phyloP scores from a whole-genome alignment of 768 basidiomycete genomes.

The Auricularia sp. region DNA sequence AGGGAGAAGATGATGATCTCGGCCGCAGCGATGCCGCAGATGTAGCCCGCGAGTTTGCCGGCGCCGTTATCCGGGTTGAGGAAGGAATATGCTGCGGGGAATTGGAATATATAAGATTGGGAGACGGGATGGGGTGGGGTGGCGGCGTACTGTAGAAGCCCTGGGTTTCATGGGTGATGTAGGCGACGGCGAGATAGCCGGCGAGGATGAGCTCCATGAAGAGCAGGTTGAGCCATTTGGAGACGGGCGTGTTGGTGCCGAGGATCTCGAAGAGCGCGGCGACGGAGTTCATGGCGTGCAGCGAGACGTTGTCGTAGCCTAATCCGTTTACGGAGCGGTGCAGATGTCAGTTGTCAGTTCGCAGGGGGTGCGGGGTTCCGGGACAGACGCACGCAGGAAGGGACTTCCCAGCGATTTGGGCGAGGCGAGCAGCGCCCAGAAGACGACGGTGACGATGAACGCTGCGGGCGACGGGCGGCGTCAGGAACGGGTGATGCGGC shows the following conservation, averaged over 20 bases:
- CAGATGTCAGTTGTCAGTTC: background rate
- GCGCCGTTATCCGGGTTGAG: conserved; percentile 41
- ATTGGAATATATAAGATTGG: background rate
- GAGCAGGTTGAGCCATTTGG: conserved; percentile 42
- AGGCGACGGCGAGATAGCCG: conserved; percentile 55
- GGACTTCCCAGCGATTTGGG: conserved; percentile 29
- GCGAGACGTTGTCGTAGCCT: conserved; percentile 52
- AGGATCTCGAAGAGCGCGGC: conserved; percentile 51
- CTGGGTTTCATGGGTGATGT: conserved; percentile 50
- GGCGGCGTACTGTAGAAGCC: conserved; percentile 50
- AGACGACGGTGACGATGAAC: conserved; percentile 53
- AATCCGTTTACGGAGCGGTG: background rate
- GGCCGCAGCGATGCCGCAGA: conserved; percentile 46
- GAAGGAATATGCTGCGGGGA: conserved; percentile 47
- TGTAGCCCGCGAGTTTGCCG: conserved; percentile 45
- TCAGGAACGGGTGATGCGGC: background rate
- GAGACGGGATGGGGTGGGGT: background rate
- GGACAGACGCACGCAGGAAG: conserved; percentile 14
- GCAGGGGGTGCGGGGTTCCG: conserved; percentile 23
- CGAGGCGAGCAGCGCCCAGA: conserved; percentile 44
- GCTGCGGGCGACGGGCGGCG: conserved; percentile 27
- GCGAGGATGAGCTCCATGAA: conserved; percentile 39
- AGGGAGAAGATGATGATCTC: conserved; percentile 42
- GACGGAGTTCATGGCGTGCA: conserved; percentile 48
- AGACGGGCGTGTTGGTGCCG: conserved; percentile 40